Evolutionary conservation across 345 rosid species (phyloP).

Genomic region (Leavenworthia alabamica): DNA sequence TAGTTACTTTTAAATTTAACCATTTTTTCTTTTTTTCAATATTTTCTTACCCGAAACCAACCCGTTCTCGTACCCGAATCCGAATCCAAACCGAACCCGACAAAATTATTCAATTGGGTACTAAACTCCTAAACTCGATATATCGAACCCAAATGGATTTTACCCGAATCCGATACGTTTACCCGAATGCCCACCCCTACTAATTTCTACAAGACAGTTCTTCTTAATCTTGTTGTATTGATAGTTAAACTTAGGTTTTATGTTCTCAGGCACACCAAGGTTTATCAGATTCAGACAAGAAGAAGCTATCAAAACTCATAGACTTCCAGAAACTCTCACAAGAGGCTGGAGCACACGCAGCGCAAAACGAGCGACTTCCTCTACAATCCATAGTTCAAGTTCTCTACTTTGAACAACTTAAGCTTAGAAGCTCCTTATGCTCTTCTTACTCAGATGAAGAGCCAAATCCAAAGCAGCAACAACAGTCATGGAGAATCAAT

Average conservation of each 20-base stretch:
- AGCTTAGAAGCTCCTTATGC: slow-evolving; percentile 70
- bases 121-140: too few species aligned
- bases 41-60: too few species aligned
- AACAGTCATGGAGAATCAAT: slow-evolving; percentile 83
- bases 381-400: slow-evolving; percentile 95
- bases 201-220: too few species aligned
- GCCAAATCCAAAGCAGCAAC: slow-evolving; percentile 47
- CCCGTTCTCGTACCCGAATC: too few species aligned
- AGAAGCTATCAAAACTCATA: slow-evolving; percentile 66
- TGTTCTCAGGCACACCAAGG: slow-evolving; percentile 65
- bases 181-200: too few species aligned
- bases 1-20: too few species aligned
- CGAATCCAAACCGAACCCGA: too few species aligned
- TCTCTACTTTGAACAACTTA: slow-evolving; percentile 87
- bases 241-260: not conserved
- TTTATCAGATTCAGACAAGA: slow-evolving; percentile 71
- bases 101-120: too few species aligned
- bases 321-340: slow-evolving; percentile 97
- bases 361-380: slow-evolving; percentile 91
- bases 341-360: slow-evolving; percentile 98
- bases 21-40: too few species aligned
- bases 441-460: slow-evolving; percentile 64
- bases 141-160: too few species aligned
- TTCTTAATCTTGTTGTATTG: not conserved
- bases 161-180: too few species aligned